phyloP scores from a whole-genome alignment of 176 grass and related monocot genomes.

The Musa schizocarpa region DNA sequence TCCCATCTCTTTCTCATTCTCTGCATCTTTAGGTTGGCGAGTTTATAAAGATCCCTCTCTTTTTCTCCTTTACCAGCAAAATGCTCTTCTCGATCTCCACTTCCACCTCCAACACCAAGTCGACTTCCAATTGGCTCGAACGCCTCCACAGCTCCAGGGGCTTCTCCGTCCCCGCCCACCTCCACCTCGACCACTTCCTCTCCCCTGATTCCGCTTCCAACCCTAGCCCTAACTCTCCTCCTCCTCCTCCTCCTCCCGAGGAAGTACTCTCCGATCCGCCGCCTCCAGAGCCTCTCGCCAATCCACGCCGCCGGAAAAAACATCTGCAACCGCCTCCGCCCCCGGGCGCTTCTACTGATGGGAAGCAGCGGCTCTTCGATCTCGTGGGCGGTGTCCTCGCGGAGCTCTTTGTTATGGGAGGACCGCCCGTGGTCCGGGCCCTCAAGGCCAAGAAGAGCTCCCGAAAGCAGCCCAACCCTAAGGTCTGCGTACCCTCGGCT shows the following conservation, averaged over 20 bases:
- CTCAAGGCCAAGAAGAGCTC: background rate
- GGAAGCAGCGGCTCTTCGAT: slow-evolving; percentile 17
- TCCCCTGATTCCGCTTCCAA: background rate
- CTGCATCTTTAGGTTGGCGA: background rate
- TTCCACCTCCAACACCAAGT: slow-evolving; percentile 1
- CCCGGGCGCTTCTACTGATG: background rate
- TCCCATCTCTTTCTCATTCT: background rate
- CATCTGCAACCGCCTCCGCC: background rate
- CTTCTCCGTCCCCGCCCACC: slow-evolving; percentile 10
- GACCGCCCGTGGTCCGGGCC: background rate
- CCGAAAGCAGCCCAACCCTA: slow-evolving; percentile 29
- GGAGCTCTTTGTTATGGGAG: slow-evolving; percentile 66
- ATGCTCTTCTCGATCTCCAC: slow-evolving; percentile 8
- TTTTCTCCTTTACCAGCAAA: background rate
- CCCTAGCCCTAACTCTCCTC: background rate
- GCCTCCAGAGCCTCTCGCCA: background rate
- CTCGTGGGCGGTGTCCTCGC: slow-evolving; percentile 32
- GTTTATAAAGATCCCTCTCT: background rate
- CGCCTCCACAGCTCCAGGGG: slow-evolving; percentile 12
- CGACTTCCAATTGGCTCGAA: slow-evolving; percentile 10
- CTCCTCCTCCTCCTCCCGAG: background rate
- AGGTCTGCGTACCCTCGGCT: slow-evolving; percentile 17
- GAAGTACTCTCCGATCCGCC: background rate
- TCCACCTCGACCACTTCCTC: slow-evolving; percentile 16
- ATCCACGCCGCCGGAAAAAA: background rate